These are phyloP conservation scores for Jaltomata sinuosa DNA, from an alignment of 257 asterid species.

Conservation along the genomic window DNA sequence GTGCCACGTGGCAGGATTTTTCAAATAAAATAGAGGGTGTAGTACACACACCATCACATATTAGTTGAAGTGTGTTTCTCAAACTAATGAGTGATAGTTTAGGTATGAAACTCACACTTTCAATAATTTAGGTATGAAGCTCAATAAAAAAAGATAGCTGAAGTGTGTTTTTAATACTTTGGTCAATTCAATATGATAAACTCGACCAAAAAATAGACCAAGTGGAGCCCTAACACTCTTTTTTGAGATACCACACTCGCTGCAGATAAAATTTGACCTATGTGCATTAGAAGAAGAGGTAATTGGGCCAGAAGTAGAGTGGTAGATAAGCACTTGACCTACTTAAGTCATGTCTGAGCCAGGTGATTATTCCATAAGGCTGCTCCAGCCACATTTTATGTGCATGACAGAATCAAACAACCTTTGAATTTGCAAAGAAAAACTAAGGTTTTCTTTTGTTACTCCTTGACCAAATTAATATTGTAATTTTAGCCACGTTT, in stretches of 20 bases:
- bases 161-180: too few species aligned
- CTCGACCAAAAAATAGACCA: too few species aligned
- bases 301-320: neutral
- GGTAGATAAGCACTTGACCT: neutral
- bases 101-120: too few species aligned
- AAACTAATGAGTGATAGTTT: too few species aligned
- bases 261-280: neutral
- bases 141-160: too few species aligned
- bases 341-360: neutral
- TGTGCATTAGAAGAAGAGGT: neutral
- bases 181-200: too few species aligned
- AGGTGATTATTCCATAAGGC: neutral
- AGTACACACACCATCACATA: too few species aligned
- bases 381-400: neutral
- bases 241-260: accelerated
- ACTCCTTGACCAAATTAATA: neutral
- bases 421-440: neutral
- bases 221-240: too few species aligned
- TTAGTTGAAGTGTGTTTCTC: too few species aligned
- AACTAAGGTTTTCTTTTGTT: neutral
- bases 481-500: neutral
- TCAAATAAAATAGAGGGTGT: too few species aligned
- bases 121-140: too few species aligned
- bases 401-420: neutral
- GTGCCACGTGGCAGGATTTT: too few species aligned